These are phyloP conservation scores for Alternaria sp. DNA, from an alignment of 2,329 filamentous ascomycete species.

Conservation along the genomic window DNA sequence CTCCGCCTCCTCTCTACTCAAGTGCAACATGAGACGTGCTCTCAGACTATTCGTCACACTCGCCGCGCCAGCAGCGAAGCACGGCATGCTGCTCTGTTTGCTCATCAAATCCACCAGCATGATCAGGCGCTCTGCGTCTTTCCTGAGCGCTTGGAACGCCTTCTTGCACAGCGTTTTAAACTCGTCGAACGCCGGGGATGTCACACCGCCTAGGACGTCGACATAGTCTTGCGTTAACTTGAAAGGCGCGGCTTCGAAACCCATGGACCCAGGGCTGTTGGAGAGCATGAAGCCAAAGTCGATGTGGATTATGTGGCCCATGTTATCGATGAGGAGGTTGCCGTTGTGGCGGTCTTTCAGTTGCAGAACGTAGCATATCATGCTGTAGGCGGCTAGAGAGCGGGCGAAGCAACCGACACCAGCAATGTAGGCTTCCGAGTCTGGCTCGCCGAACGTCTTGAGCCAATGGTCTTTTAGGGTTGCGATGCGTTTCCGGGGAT, in stretches of 20 bases:
- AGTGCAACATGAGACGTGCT: slow-evolving; percentile 79
- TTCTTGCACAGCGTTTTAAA: slow-evolving; percentile 83
- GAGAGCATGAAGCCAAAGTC: slow-evolving; percentile 92
- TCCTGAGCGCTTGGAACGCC: slow-evolving; percentile 80
- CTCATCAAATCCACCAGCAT: slow-evolving; percentile 87
- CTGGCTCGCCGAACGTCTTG: slow-evolving; percentile 75
- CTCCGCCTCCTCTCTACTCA: slow-evolving; percentile 82
- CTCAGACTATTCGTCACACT: slow-evolving; percentile 73
- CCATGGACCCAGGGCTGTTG: slow-evolving; percentile 82
- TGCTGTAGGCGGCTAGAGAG: slow-evolving; percentile 83
- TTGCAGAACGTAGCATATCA: slow-evolving; percentile 83
- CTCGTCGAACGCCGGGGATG: slow-evolving; percentile 72
- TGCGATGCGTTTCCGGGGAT: slow-evolving; percentile 76
- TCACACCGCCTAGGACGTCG: slow-evolving; percentile 77
- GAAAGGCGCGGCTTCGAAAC: slow-evolving; percentile 86
- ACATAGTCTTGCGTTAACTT: slow-evolving; percentile 88
- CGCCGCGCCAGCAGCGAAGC: slow-evolving; percentile 75
- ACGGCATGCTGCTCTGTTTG: slow-evolving; percentile 79
- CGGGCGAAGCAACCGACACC: slow-evolving; percentile 81
- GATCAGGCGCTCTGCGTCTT: slow-evolving; percentile 80
- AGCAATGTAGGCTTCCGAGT: slow-evolving; percentile 71
- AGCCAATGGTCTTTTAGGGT: slow-evolving; percentile 82
- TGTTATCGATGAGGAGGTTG: slow-evolving; percentile 84
- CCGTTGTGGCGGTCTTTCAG: slow-evolving; percentile 88
- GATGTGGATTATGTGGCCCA: slow-evolving; percentile 86